These are phyloP conservation scores for Malus fusca DNA, from an alignment of 306 rosid species.

Conservation along the genomic window DNA sequence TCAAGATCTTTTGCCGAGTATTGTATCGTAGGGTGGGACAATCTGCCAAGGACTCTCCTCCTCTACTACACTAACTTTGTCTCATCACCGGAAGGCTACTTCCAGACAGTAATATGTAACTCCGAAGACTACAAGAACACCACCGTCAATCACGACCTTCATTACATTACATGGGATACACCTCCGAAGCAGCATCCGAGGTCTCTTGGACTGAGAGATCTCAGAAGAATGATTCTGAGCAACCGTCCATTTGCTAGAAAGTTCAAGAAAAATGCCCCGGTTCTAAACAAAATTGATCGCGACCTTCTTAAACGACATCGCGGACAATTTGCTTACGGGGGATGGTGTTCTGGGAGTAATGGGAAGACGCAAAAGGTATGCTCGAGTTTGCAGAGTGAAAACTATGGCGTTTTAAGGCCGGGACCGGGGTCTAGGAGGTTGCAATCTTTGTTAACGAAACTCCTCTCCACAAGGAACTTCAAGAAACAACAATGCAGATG, in stretches of 20 bases:
- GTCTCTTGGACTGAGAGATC: slow-evolving; percentile 59
- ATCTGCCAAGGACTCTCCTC: slow-evolving; percentile 81
- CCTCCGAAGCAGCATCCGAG: slow-evolving; percentile 94
- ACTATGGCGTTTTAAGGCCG: slow-evolving; percentile 53
- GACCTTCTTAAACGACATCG: slow-evolving; percentile 51
- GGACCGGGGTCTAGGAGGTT: slow-evolving; percentile 68
- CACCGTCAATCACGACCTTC: slow-evolving; percentile 80
- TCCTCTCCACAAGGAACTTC: slow-evolving; percentile 32
- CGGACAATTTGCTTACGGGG: slow-evolving; percentile 47
- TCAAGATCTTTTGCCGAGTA: slow-evolving; percentile 87
- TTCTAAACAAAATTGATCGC: slow-evolving; percentile 64
- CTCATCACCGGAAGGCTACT: slow-evolving; percentile 88
- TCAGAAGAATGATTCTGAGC: slow-evolving; percentile 44
- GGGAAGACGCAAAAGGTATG: slow-evolving; percentile 27
- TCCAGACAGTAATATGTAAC: slow-evolving; percentile 85
- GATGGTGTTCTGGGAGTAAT: slow-evolving; percentile 57
- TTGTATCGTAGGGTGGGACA: slow-evolving; percentile 86
- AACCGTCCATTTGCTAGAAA: slow-evolving; percentile 85
- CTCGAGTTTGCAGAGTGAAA: slow-evolving; percentile 36
- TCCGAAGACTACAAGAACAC: slow-evolving; percentile 58
- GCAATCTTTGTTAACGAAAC: slow-evolving; percentile 36
- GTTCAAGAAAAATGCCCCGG: slow-evolving; percentile 57
- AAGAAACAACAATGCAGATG: slow-evolving; percentile 63
- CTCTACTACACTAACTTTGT: slow-evolving; percentile 92
- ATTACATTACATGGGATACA: slow-evolving; percentile 80